These are phyloP conservation scores for Populus davidiana DNA, from an alignment of 345 rosid genomes.

Conservation along the genomic window DNA sequence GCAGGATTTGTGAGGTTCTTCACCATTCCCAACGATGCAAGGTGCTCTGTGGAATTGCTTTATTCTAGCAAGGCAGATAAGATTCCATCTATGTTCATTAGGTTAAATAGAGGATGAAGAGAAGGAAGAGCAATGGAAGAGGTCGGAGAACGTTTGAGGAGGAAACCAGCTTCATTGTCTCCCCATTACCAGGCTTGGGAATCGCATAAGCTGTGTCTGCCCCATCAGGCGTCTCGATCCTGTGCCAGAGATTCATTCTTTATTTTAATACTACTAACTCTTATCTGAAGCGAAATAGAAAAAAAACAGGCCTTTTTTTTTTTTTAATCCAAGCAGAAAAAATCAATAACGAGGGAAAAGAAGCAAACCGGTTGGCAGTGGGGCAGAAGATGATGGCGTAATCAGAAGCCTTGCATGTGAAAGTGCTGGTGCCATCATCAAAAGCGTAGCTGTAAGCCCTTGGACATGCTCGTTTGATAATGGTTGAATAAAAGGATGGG, in stretches of 20 bases:
- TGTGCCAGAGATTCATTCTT: slow-evolving; percentile 17
- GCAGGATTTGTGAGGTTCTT: neutral
- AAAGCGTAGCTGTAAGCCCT: slow-evolving; percentile 84
- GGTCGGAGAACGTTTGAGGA: slow-evolving; percentile 43
- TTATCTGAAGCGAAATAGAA: neutral
- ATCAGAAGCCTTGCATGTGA: slow-evolving; percentile 81
- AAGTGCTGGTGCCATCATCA: slow-evolving; percentile 75
- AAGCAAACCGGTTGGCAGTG: slow-evolving; percentile 30
- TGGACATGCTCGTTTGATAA: slow-evolving; percentile 87
- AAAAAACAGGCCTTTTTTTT: neutral
- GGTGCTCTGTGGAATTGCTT: neutral
- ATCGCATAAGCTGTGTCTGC: slow-evolving; percentile 23
- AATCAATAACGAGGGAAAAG: neutral
- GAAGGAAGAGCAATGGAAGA: slow-evolving; percentile 26
- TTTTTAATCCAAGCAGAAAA: neutral
- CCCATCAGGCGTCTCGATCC: slow-evolving; percentile 30
- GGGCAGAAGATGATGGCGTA: slow-evolving; percentile 81
- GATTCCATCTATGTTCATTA: slow-evolving; percentile 7
- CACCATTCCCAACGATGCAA: neutral
- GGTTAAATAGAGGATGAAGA: slow-evolving; percentile 27
- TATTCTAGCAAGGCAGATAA: neutral
- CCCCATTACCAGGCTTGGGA: slow-evolving; percentile 26
- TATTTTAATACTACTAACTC: neutral
- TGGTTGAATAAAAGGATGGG: slow-evolving; percentile 67
- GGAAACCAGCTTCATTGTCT: slow-evolving; percentile 40